These are phyloP conservation scores for Solanum lycopersicoides DNA, from an alignment of 257 asterid species.

Conservation along the genomic window DNA sequence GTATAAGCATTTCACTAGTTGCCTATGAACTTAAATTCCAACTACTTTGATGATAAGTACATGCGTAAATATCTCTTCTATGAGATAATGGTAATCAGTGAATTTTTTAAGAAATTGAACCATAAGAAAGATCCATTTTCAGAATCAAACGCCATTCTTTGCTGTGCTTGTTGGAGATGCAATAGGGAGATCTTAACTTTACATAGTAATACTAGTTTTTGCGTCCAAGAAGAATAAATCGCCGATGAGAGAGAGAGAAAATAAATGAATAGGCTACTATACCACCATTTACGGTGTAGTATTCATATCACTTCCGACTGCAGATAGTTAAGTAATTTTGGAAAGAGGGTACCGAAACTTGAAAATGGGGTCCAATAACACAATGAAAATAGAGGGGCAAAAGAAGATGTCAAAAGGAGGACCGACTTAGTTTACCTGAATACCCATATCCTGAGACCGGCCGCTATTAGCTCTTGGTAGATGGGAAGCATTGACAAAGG, in stretches of 20 bases:
- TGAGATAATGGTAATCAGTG: neutral
- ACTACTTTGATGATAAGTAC: neutral
- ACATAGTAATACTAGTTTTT: neutral
- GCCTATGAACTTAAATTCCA: neutral
- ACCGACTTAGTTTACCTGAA: constrained; percentile 42
- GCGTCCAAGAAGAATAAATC: neutral
- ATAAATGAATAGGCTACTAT: neutral
- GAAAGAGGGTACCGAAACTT: neutral
- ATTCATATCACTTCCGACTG: neutral
- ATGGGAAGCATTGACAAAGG: constrained; percentile 92
- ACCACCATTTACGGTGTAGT: neutral
- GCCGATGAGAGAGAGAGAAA: neutral
- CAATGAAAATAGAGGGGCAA: neutral
- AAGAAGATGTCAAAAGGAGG: neutral
- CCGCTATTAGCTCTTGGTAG: constrained; percentile 74
- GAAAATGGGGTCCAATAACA: neutral
- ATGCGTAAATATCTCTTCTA: neutral
- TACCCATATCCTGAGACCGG: constrained; percentile 90
- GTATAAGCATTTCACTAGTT: neutral
- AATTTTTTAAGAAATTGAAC: neutral
- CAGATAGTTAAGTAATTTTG: neutral
- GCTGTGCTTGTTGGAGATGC: neutral
- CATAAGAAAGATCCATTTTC: neutral
- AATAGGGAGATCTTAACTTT: neutral
- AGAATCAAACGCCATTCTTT: neutral